Percentiles rank a stretch among this genome's conserved stretches.
phyloP scores from a whole-genome alignment of 805 yeast genomes.

The Barnettozyma salicaria region DNA sequence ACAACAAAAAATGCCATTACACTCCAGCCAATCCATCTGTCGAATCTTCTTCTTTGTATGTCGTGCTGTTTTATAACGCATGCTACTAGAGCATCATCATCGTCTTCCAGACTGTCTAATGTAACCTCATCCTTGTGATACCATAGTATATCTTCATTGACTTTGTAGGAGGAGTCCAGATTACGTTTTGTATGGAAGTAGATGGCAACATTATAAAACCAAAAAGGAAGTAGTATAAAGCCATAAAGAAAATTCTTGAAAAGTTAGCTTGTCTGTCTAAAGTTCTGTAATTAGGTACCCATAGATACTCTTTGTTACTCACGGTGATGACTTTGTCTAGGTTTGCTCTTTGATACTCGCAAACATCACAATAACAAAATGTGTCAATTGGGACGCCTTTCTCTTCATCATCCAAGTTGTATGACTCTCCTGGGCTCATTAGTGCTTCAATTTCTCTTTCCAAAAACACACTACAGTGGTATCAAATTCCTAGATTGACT shows the following conservation, averaged over 20 bases:
- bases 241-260: conserved; percentile 24
- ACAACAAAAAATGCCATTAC: conserved; percentile 9
- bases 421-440: not conserved
- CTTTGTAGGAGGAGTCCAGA: conserved; percentile 9
- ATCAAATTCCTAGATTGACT: not conserved
- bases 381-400: conserved; percentile 13
- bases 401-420: not conserved
- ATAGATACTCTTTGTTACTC: conserved; percentile 6
- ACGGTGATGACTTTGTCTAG: conserved; percentile 13
- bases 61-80: conserved; percentile 16
- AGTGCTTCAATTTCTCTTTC: not conserved
- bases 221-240: conserved; percentile 13
- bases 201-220: conserved; percentile 17
- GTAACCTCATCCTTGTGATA: conserved; percentile 14
- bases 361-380: conserved; percentile 19
- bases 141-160: conserved; percentile 18
- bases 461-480: no score
- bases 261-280: not conserved
- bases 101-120: conserved; percentile 11
- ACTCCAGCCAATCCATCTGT: conserved; percentile 19
- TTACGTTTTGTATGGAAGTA: conserved; percentile 4
- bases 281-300: not conserved
- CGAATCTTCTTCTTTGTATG: conserved; percentile 6
- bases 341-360: conserved; percentile 14
- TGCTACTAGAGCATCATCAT: conserved; percentile 10